Evolutionary conservation across 2,329 filamentous ascomycete genomes (phyloP), one percentile per base, ranked within the genome.

Genomic region (Pleoardoris graminearum): DNA sequence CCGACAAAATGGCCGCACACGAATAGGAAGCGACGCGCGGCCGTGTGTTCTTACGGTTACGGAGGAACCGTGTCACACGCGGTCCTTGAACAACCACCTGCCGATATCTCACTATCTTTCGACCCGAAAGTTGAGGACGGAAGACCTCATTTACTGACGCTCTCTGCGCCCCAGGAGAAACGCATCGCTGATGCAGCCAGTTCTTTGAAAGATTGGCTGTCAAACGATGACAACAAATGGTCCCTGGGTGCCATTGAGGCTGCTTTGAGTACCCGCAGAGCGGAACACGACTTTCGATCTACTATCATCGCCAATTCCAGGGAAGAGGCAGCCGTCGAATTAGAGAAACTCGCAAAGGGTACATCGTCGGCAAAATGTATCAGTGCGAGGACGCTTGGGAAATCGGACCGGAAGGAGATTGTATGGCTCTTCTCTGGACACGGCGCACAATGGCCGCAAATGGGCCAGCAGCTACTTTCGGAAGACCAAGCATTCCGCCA

Each of bases 351-450:
- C 38, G 8, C 38, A 42, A 29, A 29, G n/a, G n/a, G n/a, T 42
- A 19, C 17, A 17, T 38, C 36, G 12, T 23, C 36, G 23, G 22
- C 19, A 38, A 38, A 38, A 38, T 7, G 37, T 14, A 7, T 12
- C 8, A 7, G 10, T 32, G 16, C 27, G 19, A 19, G 38, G 25
- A n/a, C 17, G 25, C 27, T n/a, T n/a, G n/a, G n/a, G n/a, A 25
- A 32, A 5, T 21, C 39, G 3, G 17, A 7, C 39, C 30, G 12
- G 25, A 43, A 30, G 8, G 27, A 43, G 16, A 25, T 22, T 7
- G 23, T 43, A 11, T 75, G 69, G 68, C 55, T 57, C 19, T 75
- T 73, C 55, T 70, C 70, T n/a, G 72, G 72, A 7, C 70, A 75
- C 59, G 72, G 71, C 4, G 48, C 65, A 1, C 53, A 48, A 2